Percentiles rank a stretch among this genome's conserved stretches.
These are phyloP conservation scores for Alnus rubra DNA, from an alignment of 306 rosid species.

Conservation along the genomic window DNA sequence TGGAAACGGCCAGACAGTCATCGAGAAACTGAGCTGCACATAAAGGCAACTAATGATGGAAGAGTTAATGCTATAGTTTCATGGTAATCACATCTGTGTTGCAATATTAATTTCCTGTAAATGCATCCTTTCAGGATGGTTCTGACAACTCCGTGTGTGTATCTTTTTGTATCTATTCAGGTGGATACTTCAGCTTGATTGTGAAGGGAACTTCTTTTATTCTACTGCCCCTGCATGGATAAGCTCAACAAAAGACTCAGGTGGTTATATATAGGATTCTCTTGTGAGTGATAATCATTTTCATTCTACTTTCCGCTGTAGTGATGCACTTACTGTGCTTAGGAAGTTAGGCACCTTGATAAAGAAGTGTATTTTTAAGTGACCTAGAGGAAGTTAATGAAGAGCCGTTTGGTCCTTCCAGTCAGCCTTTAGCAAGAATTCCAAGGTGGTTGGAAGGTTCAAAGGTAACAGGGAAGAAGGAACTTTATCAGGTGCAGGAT, in stretches of 20 bases:
- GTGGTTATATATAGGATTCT: constrained; percentile 39
- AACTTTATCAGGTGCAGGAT: no score
- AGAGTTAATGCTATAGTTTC: constrained; percentile 78
- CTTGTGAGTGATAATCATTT: neutral
- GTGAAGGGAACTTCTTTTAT: constrained; percentile 74
- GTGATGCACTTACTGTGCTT: neutral
- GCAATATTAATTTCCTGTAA: constrained; percentile 4
- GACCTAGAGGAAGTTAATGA: neutral
- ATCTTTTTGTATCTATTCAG: constrained; percentile 35
- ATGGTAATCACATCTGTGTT: constrained; percentile 58
- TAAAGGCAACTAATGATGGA: constrained; percentile 69
- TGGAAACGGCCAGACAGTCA: constrained; percentile 94
- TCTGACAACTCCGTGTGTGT: neutral
- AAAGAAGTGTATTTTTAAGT: neutral
- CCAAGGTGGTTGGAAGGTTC: no score
- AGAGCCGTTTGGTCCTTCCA: no score
- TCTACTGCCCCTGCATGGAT: constrained; percentile 94
- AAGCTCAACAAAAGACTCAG: constrained; percentile 35
- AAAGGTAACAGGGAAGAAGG: no score
- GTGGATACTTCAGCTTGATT: constrained; percentile 96
- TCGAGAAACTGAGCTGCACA: constrained; percentile 53
- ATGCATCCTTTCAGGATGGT: neutral
- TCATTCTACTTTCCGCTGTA: constrained; percentile 1
- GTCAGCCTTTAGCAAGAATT: no score
- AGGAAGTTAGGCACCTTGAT: neutral